Evolutionary conservation across 106 monocot species (phyloP).

Genomic region (Xerophyta viscosa): DNA sequence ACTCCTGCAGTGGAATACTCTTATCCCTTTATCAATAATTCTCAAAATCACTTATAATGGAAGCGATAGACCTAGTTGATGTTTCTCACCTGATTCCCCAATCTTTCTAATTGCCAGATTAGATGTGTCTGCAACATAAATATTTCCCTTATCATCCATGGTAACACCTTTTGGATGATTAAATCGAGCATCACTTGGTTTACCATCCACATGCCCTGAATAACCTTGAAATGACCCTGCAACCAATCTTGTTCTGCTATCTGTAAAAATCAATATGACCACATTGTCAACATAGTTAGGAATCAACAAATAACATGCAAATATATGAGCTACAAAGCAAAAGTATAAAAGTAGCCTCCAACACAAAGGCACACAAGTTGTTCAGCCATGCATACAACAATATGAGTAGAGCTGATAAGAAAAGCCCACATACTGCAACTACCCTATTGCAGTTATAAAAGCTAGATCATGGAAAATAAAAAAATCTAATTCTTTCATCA

Average conservation of each 20-base stretch:
- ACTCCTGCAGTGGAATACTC: constrained; percentile 84
- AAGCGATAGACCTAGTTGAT: not conserved
- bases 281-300: not conserved
- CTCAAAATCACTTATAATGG: too few relatives aligned
- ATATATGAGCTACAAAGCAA: not conserved
- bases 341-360: too few relatives aligned
- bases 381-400: too few relatives aligned
- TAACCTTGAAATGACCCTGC: constrained; percentile 97
- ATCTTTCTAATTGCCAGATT: constrained; percentile 96
- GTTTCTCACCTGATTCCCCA: constrained; percentile 60
- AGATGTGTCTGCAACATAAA: constrained; percentile 87
- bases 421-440: too few relatives aligned
- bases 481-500: too few relatives aligned
- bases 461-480: too few relatives aligned
- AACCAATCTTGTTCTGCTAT: constrained; percentile 91
- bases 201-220: constrained; percentile 93
- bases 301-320: not conserved
- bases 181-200: constrained; percentile 90
- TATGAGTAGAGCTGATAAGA: too few relatives aligned
- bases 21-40: too few relatives aligned
- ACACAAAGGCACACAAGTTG: too few relatives aligned
- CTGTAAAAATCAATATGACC: constrained; percentile 25
- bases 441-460: too few relatives aligned
- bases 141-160: constrained; percentile 93
- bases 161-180: constrained; percentile 78